A percentile compares a stretch with the other conserved stretches of the same genome.
Evolutionary conservation across 2,329 filamentous ascomycete species (phyloP).

Genomic region (Scopulariopsis brevicaulis): DNA sequence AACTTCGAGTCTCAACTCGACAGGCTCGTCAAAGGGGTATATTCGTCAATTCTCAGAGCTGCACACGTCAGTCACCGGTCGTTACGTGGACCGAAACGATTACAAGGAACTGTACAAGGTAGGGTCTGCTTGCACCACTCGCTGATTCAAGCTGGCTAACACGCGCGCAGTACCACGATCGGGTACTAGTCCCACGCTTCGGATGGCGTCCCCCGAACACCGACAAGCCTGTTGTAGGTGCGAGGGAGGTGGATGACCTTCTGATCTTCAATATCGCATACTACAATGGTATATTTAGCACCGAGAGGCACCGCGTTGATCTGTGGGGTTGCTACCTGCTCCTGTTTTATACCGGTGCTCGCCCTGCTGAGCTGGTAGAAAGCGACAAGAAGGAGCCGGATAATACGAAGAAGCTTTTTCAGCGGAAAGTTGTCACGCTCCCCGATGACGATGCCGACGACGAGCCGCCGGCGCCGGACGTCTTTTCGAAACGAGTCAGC

Average conservation of each 20-base stretch:
- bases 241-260: no score
- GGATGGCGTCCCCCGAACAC: no score
- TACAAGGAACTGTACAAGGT: conserved; percentile 15
- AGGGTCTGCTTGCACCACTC: not conserved
- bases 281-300: conserved; percentile 12
- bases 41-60: conserved; percentile 16
- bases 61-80: conserved; percentile 12
- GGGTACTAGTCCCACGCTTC: no score
- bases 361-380: conserved; percentile 17
- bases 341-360: conserved; percentile 15
- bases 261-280: conserved; percentile 18
- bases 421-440: conserved; percentile 10
- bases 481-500: conserved; percentile 12
- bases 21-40: conserved; percentile 12
- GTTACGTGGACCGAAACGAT: conserved; percentile 17
- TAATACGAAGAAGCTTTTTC: conserved; percentile 14
- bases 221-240: no score
- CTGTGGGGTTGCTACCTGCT: conserved; percentile 15
- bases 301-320: conserved; percentile 12
- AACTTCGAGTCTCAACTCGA: conserved; percentile 13
- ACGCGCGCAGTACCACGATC: no score
- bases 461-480: conserved; percentile 6
- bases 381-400: conserved; percentile 9
- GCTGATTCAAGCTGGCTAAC: conserved; percentile 2
- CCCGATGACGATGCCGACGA: conserved; percentile 7